A percentile compares a stretch with the other conserved stretches of the same genome.
These are phyloP conservation scores for Claviceps humidiphila DNA, from an alignment of 2,329 filamentous ascomycete species.

Conservation along the genomic window DNA sequence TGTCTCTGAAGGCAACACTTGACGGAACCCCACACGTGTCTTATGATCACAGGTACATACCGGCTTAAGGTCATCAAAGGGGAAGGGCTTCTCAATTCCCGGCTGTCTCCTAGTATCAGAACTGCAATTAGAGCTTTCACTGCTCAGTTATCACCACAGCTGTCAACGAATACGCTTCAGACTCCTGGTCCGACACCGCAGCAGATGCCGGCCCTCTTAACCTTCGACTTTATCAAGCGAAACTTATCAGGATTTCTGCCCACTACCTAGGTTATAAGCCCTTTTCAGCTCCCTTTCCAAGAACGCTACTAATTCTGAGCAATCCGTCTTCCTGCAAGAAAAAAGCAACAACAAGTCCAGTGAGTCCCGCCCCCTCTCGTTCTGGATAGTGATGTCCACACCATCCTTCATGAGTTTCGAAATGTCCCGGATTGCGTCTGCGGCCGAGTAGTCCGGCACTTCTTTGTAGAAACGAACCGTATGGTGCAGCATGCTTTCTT, in stretches of 20 bases:
- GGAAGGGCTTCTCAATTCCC: too few relatives aligned
- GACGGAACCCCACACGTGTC: too few relatives aligned
- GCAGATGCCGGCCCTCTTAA: too few relatives aligned
- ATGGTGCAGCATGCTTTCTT: neutral
- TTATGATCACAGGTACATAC: too few relatives aligned
- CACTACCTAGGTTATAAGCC: neutral
- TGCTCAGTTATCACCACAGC: too few relatives aligned
- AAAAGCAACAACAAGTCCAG: neutral
- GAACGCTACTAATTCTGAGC: neutral
- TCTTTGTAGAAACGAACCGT: neutral
- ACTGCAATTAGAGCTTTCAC: too few relatives aligned
- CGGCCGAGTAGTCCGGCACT: neutral
- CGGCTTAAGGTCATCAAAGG: too few relatives aligned
- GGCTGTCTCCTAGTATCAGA: too few relatives aligned
- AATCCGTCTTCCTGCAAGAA: neutral
- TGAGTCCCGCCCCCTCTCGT: neutral
- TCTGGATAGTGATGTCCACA: neutral
- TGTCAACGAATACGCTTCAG: too few relatives aligned
- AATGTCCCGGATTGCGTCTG: neutral
- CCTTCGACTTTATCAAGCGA: too few relatives aligned
- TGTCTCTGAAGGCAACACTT: too few relatives aligned
- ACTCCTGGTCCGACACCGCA: too few relatives aligned
- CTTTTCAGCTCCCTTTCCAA: neutral
- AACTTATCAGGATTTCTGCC: neutral
- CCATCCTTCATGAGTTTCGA: neutral